A percentile compares a stretch with the other conserved stretches of the same genome.
Conservation (phyloP, 352 stramenopile species). For the Phytopythium boreale region DNA sequence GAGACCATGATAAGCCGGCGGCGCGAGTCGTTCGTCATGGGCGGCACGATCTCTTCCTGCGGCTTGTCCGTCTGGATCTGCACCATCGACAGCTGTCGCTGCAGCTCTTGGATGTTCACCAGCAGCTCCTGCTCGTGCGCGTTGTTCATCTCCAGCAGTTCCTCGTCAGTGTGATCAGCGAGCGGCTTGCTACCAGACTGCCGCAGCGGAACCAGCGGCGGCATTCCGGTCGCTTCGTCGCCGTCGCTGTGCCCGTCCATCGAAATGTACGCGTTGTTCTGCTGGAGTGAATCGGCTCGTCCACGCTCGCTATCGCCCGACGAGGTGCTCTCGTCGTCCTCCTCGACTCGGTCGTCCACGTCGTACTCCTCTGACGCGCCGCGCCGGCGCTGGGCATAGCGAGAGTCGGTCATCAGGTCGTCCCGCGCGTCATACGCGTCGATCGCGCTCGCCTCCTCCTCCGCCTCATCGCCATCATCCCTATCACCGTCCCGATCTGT, state of each 20-base stretch:
- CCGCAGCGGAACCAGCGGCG: constrained; percentile 21
- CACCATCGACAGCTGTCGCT: constrained; percentile 86
- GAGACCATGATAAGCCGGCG: constrained; percentile 88
- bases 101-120: constrained; percentile 90
- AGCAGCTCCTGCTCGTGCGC: constrained; percentile 85
- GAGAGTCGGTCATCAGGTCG: constrained; percentile 2
- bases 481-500: background rate
- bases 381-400: constrained; percentile 6
- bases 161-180: constrained; percentile 51
- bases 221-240: constrained; percentile 8
- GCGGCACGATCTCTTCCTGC: constrained; percentile 67
- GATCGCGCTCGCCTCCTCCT: constrained; percentile 14
- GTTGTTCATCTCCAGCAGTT: constrained; percentile 71
- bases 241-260: constrained; percentile 14
- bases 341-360: constrained; percentile 20
- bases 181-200: constrained; percentile 15
- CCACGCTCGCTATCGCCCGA: constrained; percentile 2
- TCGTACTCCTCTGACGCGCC: constrained; percentile 10
- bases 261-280: constrained; percentile 13
- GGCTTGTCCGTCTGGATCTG: constrained; percentile 81
- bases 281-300: constrained; percentile 15
- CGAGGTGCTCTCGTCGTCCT: constrained; percentile 13
- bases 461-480: background rate
- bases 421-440: constrained; percentile 29
- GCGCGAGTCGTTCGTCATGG: constrained; percentile 53